phyloP scores from a whole-genome alignment of 106 monocot species.

The Platanthera guangdongensis region DNA sequence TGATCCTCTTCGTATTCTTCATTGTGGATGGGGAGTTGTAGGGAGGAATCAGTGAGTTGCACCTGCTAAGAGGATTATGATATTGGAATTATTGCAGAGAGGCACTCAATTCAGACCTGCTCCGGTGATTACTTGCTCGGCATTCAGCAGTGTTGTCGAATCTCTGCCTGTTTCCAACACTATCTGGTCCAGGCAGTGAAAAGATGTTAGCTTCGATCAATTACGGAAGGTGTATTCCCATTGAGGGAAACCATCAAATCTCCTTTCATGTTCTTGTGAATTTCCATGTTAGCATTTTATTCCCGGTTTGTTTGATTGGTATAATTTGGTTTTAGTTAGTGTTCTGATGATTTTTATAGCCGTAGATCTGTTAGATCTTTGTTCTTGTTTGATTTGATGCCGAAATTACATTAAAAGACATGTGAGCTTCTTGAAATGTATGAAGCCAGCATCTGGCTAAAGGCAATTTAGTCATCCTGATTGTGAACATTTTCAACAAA shows the following conservation, averaged over 20 bases:
- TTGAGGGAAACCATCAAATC: not conserved
- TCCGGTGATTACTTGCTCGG: slow-evolving; percentile 5
- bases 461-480: not conserved
- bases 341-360: not conserved
- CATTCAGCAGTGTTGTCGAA: slow-evolving; percentile 7
- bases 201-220: slow-evolving; percentile 65
- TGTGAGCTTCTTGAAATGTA: not conserved
- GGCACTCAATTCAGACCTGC: slow-evolving; percentile 22
- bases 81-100: slow-evolving; percentile 32
- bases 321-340: not conserved
- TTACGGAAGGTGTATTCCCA: slow-evolving; percentile 61
- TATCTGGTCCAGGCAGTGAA: slow-evolving; percentile 70
- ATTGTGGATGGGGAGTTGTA: slow-evolving; percentile 15
- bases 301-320: not conserved
- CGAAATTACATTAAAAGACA: not conserved
- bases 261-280: not conserved
- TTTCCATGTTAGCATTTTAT: not conserved
- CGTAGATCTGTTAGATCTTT: not conserved
- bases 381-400: not conserved
- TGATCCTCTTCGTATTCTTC: not conserved
- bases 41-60: not conserved
- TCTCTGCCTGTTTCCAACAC: slow-evolving; percentile 17
- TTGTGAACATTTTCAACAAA: not conserved
- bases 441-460: not conserved
- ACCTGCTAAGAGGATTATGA: slow-evolving; percentile 10